Evolutionary conservation across 805 yeast genomes (phyloP).

Genomic region (Vanderwaltozyma tropicalis): DNA sequence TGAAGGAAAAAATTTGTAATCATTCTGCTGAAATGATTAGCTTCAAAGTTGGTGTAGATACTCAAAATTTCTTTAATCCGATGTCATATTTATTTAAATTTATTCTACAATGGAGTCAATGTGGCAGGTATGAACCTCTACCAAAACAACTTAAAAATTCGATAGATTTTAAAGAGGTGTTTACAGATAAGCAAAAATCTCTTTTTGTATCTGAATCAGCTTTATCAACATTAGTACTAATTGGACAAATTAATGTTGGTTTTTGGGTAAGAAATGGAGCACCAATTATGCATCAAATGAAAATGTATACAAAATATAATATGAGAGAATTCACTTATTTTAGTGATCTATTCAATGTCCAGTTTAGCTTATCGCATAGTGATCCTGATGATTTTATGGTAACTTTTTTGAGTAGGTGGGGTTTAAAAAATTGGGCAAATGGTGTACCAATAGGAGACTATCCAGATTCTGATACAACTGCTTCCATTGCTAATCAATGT

Average conservation of each 20-base stretch:
- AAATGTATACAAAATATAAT: conserved; percentile 61
- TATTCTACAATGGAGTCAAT: conserved; percentile 25
- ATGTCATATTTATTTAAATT: conserved; percentile 25
- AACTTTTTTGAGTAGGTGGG: conserved; percentile 62
- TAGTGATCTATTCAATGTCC: conserved; percentile 68
- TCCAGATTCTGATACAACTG: conserved; percentile 35
- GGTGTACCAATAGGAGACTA: conserved; percentile 33
- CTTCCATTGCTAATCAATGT: conserved; percentile 72
- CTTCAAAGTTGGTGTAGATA: conserved; percentile 25
- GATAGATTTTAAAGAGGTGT: conserved; percentile 12
- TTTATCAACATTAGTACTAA: conserved; percentile 59
- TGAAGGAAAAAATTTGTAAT: conserved; percentile 19
- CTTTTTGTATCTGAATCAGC: conserved; percentile 48
- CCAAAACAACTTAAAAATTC: conserved; percentile 9
- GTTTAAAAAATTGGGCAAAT: conserved; percentile 42
- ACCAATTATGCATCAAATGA: conserved; percentile 67
- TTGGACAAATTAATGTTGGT: conserved; percentile 80
- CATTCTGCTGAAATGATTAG: conserved; percentile 14
- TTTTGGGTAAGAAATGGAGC: conserved; percentile 93
- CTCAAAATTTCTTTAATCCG: conserved; percentile 26
- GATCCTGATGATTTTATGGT: conserved; percentile 48
- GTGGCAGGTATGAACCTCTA: conserved; percentile 23
- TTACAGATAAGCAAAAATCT: conserved; percentile 12
- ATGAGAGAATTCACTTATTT: conserved; percentile 74
- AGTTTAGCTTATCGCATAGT: conserved; percentile 44